Evolutionary conservation across 257 asterid genomes (phyloP).

Genomic region (Nicotiana benthamiana): DNA sequence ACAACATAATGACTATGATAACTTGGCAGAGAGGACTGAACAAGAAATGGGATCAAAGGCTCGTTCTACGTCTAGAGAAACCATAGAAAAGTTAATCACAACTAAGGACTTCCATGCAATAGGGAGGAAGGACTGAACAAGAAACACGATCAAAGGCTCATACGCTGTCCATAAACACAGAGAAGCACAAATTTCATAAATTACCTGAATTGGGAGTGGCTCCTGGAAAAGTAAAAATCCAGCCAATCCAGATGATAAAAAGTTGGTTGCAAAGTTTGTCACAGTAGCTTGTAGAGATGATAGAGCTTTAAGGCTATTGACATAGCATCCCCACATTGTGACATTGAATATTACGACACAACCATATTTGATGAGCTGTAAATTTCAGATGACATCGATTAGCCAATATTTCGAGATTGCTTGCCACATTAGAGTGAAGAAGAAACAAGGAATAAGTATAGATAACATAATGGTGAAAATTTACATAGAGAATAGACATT

Average conservation of each 20-base stretch:
- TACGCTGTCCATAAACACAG: not conserved
- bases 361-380: slow-evolving; percentile 55
- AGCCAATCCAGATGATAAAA: slow-evolving; percentile 74
- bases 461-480: not conserved
- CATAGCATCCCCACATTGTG: slow-evolving; percentile 93
- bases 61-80: not conserved
- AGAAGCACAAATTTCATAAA: not conserved
- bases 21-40: not conserved
- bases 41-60: not conserved
- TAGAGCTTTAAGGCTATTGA: slow-evolving; percentile 80
- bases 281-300: slow-evolving; percentile 91
- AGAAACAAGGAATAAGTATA: not conserved
- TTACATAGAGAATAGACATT: not conserved
- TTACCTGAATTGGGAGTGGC: slow-evolving; percentile 56
- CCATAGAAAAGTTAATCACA: not conserved
- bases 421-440: not conserved
- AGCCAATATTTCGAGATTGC: no score
- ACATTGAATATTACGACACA: slow-evolving; percentile 60
- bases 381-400: not conserved
- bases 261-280: slow-evolving; percentile 82
- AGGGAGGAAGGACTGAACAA: not conserved
- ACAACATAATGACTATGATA: not conserved
- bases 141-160: not conserved
- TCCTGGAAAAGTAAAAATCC: slow-evolving; percentile 77
- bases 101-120: not conserved